Conservation (phyloP, 208 protist genomes). For the Acanthamoeba lenticulata region DNA sequence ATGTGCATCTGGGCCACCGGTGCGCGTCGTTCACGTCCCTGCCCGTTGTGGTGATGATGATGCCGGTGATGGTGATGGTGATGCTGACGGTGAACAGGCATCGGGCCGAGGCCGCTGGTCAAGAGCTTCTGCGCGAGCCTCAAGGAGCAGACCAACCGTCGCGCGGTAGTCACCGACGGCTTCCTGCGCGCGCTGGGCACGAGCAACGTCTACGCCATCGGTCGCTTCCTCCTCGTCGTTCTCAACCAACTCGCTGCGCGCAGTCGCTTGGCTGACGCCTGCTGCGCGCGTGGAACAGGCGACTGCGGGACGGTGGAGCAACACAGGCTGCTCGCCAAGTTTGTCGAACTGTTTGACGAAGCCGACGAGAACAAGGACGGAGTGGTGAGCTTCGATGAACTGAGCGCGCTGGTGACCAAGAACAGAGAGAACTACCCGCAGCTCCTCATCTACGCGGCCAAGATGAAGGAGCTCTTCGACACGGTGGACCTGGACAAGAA, state of each 20-base stretch:
- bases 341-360: background rate
- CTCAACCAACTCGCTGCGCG: background rate
- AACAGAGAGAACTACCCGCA: slow-evolving; percentile 2
- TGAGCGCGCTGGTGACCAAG: background rate
- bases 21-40: background rate
- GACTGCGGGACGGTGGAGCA: slow-evolving; percentile 35
- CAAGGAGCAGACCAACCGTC: background rate
- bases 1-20: slow-evolving; percentile 61
- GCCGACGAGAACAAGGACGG: slow-evolving; percentile 35
- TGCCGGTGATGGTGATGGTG: background rate
- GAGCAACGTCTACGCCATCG: slow-evolving; percentile 34
- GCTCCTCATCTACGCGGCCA: background rate
- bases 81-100: background rate
- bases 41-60: background rate
- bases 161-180: background rate
- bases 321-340: background rate
- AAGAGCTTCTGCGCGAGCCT: background rate
- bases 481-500: slow-evolving; percentile 21
- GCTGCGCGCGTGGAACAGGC: background rate
- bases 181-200: background rate
- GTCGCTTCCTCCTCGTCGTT: background rate
- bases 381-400: background rate
- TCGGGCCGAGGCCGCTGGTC: background rate
- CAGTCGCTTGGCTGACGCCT: background rate
- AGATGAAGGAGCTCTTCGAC: slow-evolving; percentile 39